Evolutionary conservation across 148 eudicot species (phyloP).

Genomic region (Spergularia marina): DNA sequence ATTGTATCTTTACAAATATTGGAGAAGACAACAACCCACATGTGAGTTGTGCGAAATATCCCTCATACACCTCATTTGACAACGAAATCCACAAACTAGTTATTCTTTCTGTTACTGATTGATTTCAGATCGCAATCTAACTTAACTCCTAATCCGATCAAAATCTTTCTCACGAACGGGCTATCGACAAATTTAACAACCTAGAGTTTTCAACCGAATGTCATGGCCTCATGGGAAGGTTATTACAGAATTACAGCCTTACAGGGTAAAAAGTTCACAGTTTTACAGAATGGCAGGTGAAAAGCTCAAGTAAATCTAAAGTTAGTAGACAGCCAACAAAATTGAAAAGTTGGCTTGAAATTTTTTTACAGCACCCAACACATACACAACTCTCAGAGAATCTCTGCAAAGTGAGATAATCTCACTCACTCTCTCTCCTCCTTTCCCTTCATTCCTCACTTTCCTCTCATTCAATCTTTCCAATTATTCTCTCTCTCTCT

Average conservation of each 20-base stretch:
- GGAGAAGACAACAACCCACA: too few species aligned
- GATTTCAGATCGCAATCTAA: too few species aligned
- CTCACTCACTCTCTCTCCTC: conserved; percentile 17
- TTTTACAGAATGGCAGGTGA: neutral
- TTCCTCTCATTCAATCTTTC: conserved; percentile 8
- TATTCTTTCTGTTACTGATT: too few species aligned
- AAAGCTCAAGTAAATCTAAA: neutral
- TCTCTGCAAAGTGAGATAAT: conserved; percentile 41
- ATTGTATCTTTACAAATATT: too few species aligned
- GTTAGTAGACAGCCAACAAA: neutral
- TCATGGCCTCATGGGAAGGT: neutral
- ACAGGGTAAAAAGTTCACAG: neutral
- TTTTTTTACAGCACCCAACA: conserved; percentile 18
- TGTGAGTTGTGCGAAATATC: too few species aligned
- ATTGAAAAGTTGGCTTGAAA: neutral
- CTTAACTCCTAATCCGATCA: too few species aligned
- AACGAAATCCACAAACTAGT: too few species aligned
- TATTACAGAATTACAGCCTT: neutral
- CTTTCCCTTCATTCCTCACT: conserved; percentile 17
- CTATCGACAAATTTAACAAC: too few species aligned
- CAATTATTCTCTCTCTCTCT: neutral
- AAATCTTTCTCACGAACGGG: too few species aligned
- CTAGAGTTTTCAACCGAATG: too few species aligned
- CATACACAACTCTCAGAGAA: conserved; percentile 32
- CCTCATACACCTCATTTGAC: too few species aligned